Base-by-base conservation (phyloP, 2,329 filamentous ascomycete species). In the Dryadomyces quercus-mongolicae region DNA sequence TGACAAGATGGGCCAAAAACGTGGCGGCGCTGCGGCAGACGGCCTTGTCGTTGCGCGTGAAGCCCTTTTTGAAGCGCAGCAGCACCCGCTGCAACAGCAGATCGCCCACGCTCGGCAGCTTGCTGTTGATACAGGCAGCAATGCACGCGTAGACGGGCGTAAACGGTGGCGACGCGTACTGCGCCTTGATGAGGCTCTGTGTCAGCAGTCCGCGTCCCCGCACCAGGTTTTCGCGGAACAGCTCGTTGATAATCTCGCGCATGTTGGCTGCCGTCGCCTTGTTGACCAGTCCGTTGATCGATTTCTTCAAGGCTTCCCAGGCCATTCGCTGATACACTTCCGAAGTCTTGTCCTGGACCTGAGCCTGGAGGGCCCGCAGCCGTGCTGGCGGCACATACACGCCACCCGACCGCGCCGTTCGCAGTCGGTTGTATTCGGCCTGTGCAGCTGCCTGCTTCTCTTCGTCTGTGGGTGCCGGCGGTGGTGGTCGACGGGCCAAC, bases 311-410 rank as follows among this genome's bases (percentile, higher is more conserved):
- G 13, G 92, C 92, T 70, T 98, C 93, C 93, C 93, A 98, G 9
- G 91, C 90, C 88, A 98, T 95, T 63, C 93, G 88, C 77, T 97
- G 93, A 67, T 95, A 97, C 71, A 97, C 93, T 70, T 95, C 94
- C 70, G 85, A 94, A 54, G 80, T 84, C 75, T 95, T 95, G 72
- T 98, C 93, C 58, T 90, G 96, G 68, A 98, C 95, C 70, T 95
- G 90, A 53, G 91, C 88, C 73, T 98, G 93, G 57, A 98, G 80
- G 43, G 92, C 92, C 62, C 90, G 83, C 65, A 98, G 75, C 62
- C 89, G 81, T 52, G 92, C 92, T 0, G 93, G 93, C 20, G 93
- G 93, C 58, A 98, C 95, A 67, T 98, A 98, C 22, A 90, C 95
- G 62, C 93, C 93, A 60, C 93, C 93, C 49, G 90, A 95, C 61